Evolutionary conservation across 2,329 filamentous ascomycete species (phyloP).

Genomic region (Diplodia seriata): DNA sequence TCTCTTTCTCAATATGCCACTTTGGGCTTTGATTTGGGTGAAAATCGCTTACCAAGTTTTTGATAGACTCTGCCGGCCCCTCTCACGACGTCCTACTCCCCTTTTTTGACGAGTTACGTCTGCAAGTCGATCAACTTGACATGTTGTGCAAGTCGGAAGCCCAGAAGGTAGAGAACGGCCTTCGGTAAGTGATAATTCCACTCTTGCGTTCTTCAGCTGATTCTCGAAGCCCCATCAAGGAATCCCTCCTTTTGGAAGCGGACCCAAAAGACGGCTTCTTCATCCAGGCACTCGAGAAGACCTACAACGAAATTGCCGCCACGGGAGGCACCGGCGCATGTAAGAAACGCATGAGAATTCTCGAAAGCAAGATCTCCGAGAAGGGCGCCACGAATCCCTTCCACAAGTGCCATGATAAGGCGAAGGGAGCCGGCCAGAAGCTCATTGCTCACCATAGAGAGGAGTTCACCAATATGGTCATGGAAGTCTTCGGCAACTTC

Average conservation of each 20-base stretch:
- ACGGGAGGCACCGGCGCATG: background rate
- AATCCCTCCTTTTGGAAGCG: background rate
- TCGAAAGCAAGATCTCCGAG: background rate
- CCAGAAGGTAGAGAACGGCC: slow-evolving; percentile 18
- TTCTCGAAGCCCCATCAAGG: background rate
- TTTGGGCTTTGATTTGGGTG: background rate
- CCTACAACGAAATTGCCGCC: slow-evolving; percentile 33
- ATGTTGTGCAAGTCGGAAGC: slow-evolving; percentile 9
- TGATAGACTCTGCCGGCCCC: background rate
- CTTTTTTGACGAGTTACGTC: slow-evolving; percentile 30
- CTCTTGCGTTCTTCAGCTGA: background rate
- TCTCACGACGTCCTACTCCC: background rate
- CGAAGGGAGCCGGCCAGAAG: background rate
- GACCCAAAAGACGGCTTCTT: slow-evolving; percentile 34
- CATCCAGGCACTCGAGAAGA: slow-evolving; percentile 31
- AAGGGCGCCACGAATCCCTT: background rate
- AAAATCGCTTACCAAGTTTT: background rate
- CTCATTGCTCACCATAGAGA: background rate
- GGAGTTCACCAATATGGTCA: background rate
- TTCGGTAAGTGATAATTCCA: background rate
- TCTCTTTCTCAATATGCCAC: no score
- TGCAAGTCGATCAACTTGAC: slow-evolving; percentile 28
- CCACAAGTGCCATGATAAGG: background rate
- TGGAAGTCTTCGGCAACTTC: background rate
- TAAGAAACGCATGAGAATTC: background rate